phyloP scores from a whole-genome alignment of 2,329 filamentous ascomycete genomes.

The Periconia macrospinosa region DNA sequence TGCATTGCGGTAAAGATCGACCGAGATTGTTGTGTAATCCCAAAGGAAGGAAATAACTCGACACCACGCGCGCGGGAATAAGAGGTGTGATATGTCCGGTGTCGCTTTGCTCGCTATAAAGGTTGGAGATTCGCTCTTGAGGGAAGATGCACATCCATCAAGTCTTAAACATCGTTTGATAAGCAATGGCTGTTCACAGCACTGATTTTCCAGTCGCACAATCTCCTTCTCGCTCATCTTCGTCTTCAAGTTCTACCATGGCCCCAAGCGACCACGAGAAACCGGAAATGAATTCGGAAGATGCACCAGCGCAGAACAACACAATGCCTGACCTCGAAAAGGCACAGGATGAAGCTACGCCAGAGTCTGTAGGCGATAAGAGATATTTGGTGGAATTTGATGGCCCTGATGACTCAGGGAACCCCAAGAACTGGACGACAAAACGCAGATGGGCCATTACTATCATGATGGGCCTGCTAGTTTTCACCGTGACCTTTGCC shows the following conservation, averaged over 20 bases:
- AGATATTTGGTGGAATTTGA: constrained; percentile 70
- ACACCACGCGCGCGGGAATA: too few relatives aligned
- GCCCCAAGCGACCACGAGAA: not conserved
- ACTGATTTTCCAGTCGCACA: too few relatives aligned
- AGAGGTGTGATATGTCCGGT: too few relatives aligned
- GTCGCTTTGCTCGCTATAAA: too few relatives aligned
- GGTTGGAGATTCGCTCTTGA: too few relatives aligned
- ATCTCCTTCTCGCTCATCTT: not conserved
- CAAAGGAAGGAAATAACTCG: too few relatives aligned
- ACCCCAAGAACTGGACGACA: constrained; percentile 70
- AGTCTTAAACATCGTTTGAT: too few relatives aligned
- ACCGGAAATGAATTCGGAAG: not conserved
- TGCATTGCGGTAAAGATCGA: too few relatives aligned
- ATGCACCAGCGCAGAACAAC: not conserved
- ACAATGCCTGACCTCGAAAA: not conserved
- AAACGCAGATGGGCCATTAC: constrained; percentile 70
- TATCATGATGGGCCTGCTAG: constrained; percentile 58
- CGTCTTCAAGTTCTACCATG: not conserved
- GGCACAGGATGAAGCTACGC: not conserved
- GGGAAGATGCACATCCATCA: too few relatives aligned
- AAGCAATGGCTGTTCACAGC: too few relatives aligned
- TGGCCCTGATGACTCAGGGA: constrained; percentile 69
- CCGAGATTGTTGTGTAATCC: too few relatives aligned
- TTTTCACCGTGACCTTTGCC: constrained; percentile 49
- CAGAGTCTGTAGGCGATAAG: constrained; percentile 15